Conservation (phyloP, 2,329 filamentous ascomycete genomes). For the Fusarium sublunatum region DNA sequence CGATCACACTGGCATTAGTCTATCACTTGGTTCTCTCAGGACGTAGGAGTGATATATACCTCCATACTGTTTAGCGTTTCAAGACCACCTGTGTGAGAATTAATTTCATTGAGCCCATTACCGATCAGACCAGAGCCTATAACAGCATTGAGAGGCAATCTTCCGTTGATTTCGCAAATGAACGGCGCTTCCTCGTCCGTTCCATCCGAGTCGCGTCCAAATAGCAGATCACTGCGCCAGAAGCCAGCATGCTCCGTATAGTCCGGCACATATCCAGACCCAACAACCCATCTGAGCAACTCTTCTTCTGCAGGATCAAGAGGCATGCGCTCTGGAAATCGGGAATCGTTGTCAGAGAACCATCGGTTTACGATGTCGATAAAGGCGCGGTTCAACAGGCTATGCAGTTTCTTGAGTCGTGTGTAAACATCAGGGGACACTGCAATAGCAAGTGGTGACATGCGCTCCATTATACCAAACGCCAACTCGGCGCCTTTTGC, state of each 20-base stretch:
- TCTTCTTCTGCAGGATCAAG: slow-evolving; percentile 25
- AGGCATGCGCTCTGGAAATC: slow-evolving; percentile 23
- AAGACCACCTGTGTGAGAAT: slow-evolving; percentile 6
- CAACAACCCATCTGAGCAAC: slow-evolving; percentile 14
- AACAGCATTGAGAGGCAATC: slow-evolving; percentile 19
- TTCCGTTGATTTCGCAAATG: slow-evolving; percentile 30
- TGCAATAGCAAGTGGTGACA: slow-evolving; percentile 20
- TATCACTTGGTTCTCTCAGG: too few relatives aligned
- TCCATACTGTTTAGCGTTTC: slow-evolving; percentile 15
- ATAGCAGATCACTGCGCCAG: slow-evolving; percentile 31
- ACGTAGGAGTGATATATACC: background rate
- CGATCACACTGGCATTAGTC: background rate
- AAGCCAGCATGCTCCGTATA: slow-evolving; percentile 21
- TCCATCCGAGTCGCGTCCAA: slow-evolving; percentile 13
- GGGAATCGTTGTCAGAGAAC: slow-evolving; percentile 21
- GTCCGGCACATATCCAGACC: background rate
- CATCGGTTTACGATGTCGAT: slow-evolving; percentile 23
- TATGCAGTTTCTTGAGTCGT: slow-evolving; percentile 11
- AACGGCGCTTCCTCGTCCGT: slow-evolving; percentile 6
- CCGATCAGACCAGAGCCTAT: slow-evolving; percentile 4
- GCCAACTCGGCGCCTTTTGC: slow-evolving; percentile 2
- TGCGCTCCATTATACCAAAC: slow-evolving; percentile 12
- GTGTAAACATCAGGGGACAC: slow-evolving; percentile 2
- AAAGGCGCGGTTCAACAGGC: slow-evolving; percentile 18
- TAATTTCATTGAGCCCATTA: slow-evolving; percentile 10